Evolutionary conservation across 139 green algal genomes (phyloP), one percentile per base, ranked within the genome.

Genomic region (Chlamydomonas asymmetrica): DNA sequence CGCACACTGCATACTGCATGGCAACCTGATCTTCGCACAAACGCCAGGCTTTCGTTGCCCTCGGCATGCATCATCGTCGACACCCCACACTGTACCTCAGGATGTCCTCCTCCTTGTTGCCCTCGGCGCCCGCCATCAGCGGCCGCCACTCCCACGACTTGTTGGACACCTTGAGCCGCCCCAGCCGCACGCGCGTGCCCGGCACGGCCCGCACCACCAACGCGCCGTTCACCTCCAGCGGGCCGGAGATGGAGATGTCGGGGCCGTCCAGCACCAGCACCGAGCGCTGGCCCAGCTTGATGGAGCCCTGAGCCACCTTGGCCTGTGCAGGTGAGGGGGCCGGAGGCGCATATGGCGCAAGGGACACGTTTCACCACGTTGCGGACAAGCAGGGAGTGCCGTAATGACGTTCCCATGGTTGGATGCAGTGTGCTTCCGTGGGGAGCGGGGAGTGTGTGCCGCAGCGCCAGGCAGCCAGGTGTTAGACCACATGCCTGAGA

Each of bases 111-210:
- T 93, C 88, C 73, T 93, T 87, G 40, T 84, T 78, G 9, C 35
- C 56, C 37, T 50, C 38, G 65, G 93, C 80, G 7, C 78, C 83
- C 6, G 78, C 72, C 0, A 79, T 75, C 43, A 96, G 63, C 18
- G 88, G 66, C 48, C 64, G 37, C 88, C 93, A 96, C 39, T 76
- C 31, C 94, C 94, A 98, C 22, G 93, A 92, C 32, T 63, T 50
- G 75, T 98, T 98, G 35, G 81, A 63, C 63, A 98, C 89, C 1
- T 56, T 66, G 13, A 97, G 70, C 0, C 70, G 65, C 2, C 89
- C 73, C 10, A 94, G 49, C 16, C 68, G 60, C 16, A 97, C 78
- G 13, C 75, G 78, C 0, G 83, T 88, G 2, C 87, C 89, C 1
- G 71, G 64, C 5, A 70, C 73, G 13, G 82, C 87, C 9, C 87